A percentile compares a stretch with the other conserved stretches of the same genome.
phyloP scores from a whole-genome alignment of 2,329 filamentous ascomycete genomes.

The Gnomoniopsis smithogilvyi region DNA sequence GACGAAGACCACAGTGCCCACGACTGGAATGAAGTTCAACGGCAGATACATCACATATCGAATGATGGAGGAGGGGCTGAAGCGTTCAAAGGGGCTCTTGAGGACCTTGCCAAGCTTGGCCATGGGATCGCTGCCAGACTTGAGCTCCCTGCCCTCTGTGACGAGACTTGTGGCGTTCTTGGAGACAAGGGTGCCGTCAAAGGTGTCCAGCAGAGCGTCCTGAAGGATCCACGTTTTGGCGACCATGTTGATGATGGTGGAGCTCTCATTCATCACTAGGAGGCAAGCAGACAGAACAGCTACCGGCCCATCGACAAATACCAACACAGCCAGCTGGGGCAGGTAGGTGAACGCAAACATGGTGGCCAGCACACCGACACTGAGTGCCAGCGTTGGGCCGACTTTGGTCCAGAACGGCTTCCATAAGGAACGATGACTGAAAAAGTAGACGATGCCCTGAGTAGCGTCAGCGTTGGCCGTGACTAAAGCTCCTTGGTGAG shows the following conservation, averaged over 20 bases:
- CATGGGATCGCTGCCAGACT: constrained; percentile 56
- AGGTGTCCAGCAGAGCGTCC: constrained; percentile 82
- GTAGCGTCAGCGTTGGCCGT: neutral
- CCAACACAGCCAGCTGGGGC: constrained; percentile 78
- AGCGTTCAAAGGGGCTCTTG: constrained; percentile 55
- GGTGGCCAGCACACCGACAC: constrained; percentile 65
- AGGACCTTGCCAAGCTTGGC: constrained; percentile 54
- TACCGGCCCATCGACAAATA: constrained; percentile 81
- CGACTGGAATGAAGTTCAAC: constrained; percentile 87
- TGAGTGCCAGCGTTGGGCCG: constrained; percentile 64
- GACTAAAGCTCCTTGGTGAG: neutral
- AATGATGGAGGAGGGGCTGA: constrained; percentile 62
- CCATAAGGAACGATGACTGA: constrained; percentile 54
- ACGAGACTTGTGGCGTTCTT: constrained; percentile 59
- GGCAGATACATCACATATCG: constrained; percentile 83
- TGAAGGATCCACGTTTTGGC: constrained; percentile 73
- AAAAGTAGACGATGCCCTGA: constrained; percentile 59
- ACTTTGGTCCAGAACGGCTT: constrained; percentile 55
- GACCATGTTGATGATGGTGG: constrained; percentile 53
- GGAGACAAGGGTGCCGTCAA: constrained; percentile 68
- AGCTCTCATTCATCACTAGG: constrained; percentile 62
- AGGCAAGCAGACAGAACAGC: constrained; percentile 71
- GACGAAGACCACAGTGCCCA: constrained; percentile 81
- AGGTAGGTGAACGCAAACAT: constrained; percentile 90
- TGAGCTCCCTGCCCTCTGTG: constrained; percentile 70